Conservation (phyloP, 805 yeast species). For the Candida sakaeoensis region DNA sequence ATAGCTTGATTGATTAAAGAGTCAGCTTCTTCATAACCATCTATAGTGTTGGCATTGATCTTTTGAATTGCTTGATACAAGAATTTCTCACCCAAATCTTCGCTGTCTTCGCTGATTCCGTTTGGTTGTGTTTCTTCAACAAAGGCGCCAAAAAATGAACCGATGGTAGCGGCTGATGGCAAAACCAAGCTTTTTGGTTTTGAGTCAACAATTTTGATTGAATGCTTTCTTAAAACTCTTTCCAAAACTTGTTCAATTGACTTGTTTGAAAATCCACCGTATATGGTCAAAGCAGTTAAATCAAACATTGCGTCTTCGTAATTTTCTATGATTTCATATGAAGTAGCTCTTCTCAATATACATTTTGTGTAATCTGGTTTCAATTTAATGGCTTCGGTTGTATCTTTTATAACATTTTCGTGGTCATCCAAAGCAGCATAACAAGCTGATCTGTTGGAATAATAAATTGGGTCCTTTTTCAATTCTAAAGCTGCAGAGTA, state of each 20-base stretch:
- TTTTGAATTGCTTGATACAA: slow-evolving; percentile 63
- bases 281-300: slow-evolving; percentile 80
- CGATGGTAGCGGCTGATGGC: slow-evolving; percentile 80
- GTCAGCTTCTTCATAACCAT: slow-evolving; percentile 61
- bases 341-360: slow-evolving; percentile 86
- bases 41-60: slow-evolving; percentile 47
- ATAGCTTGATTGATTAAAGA: slow-evolving; percentile 58
- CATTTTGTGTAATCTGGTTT: slow-evolving; percentile 92
- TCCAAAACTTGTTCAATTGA: slow-evolving; percentile 79
- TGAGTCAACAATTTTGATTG: slow-evolving; percentile 67
- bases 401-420: slow-evolving; percentile 83
- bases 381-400: slow-evolving; percentile 78
- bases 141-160: slow-evolving; percentile 89
- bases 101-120: slow-evolving; percentile 47
- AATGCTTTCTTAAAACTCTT: slow-evolving; percentile 76
- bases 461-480: slow-evolving; percentile 82
- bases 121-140: slow-evolving; percentile 50
- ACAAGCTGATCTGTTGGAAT: slow-evolving; percentile 96
- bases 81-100: slow-evolving; percentile 55
- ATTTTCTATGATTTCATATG: slow-evolving; percentile 76
- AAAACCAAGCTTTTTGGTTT: slow-evolving; percentile 53
- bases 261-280: slow-evolving; percentile 78
- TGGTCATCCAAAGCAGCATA: slow-evolving; percentile 76
- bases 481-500: slow-evolving; percentile 76
- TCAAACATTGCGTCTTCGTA: slow-evolving; percentile 88